Evolutionary conservation across 495 filamentous ascomycete species (phyloP), one percentile per base, ranked within the genome.

Genomic region (Trichoderma gamsii): DNA sequence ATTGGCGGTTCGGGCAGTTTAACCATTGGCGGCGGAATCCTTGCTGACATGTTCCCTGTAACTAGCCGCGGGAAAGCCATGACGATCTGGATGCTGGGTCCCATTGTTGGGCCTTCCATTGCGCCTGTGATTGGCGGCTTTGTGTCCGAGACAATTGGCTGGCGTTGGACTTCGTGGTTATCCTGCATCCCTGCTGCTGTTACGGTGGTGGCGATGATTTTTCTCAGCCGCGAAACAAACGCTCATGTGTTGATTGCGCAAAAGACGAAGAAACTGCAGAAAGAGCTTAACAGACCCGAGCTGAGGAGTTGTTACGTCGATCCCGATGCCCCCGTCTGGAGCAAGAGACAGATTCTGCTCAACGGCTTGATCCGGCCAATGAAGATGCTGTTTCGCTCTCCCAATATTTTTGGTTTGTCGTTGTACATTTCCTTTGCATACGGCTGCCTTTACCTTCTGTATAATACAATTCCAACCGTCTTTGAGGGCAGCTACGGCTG

Each of bases 391-490:
- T 68, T 83, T n/a, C 77, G 78, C 66, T 85, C 76, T 49, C 87
- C 88, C 5, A 90, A 92, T 69, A 86, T 90, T 32, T 83, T 88
- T 69, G 76, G 89, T 38, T 83, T 92, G 29, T 89, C 86, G 4
- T 67, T 91, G 4, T 92, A 92, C 76, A 87, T 92, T 77, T 84
- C 88, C 51, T 87, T 92, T 71, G 82, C 87, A 12, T 92, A 92
- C 73, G 88, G 88, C 15, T 87, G 88, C 49, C 77, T 92, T 16
- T 93, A 93, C 75, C 85, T 93, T 71, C 84, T 92, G 69, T 91
- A 89, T 79, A 88, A 86, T 65, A 86, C 87, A 11, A 86, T 89
- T 73, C 84, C 88, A 0, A 76, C 80, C 15, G 86, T 88, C 43
- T 90, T 87, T 70, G 75, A 80, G 25, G 70, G 73, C 21, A 78